Evolutionary conservation across 495 filamentous ascomycete species (phyloP), one percentile per base, ranked within the genome.

Genomic region (Parmelia sp.): DNA sequence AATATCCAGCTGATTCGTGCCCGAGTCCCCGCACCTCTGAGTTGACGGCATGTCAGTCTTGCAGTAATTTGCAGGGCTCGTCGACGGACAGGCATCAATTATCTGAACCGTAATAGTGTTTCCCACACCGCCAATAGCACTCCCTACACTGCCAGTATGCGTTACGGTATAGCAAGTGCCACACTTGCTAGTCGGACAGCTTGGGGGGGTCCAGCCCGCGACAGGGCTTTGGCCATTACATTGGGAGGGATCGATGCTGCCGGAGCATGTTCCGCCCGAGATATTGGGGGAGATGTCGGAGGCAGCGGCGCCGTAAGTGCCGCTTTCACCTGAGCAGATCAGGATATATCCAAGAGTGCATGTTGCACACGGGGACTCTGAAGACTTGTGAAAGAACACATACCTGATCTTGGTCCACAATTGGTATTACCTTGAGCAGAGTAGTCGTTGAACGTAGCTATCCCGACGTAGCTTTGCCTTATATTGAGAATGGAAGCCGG

Each of bases 301-400:
- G 21, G 69, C 68, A 15, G 69, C 69, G 59, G 69, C 69, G 35
- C 63, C 65, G 25, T 67, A 71, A n/a, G 65, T 64, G 42, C 68
- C 68, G 15, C 58, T 19, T 57, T 39, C 33, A 45, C 64, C 64
- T 66, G 31, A 25, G 29, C 3, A 8, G 25, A n/a, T 60, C 11
- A 66, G 44, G 37, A 25, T 45, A 14, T 15, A 27, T 31, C 42
- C 33, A 53, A 33, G 62, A 27, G n/a, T 4, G 10, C 35, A 17
- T 0, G 9, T 39, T 61, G 7, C 29, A 23, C 21, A 59, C 19
- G 4, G 47, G n/a, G 35, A 35, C 14, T 15, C 27, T 19, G 35
- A 63, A 15, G 14, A 12, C 1, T 23, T 21, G 10, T 1, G 51
- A 15, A 27, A 19, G 17, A 44, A 5, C n/a, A 49, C 60, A 12